These are phyloP conservation scores for Rhizopogon hawkerae DNA, from an alignment of 1,284 basidiomycete species.

Conservation along the genomic window DNA sequence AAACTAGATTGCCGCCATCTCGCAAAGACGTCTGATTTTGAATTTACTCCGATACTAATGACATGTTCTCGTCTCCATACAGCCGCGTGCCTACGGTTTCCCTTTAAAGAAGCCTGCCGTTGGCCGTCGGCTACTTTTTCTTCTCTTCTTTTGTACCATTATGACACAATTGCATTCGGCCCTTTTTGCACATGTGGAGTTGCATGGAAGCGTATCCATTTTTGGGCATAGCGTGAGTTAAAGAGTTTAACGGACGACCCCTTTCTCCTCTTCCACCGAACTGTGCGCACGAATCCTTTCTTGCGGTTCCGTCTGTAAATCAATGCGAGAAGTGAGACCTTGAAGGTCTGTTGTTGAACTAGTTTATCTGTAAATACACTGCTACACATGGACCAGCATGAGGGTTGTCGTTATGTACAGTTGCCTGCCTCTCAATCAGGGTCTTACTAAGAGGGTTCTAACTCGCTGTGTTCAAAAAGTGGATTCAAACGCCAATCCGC, in stretches of 20 bases:
- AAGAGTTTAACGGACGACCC: constrained; percentile 30
- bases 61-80: constrained; percentile 32
- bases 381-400: constrained; percentile 1
- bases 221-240: constrained; percentile 26
- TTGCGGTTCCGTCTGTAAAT: constrained; percentile 16
- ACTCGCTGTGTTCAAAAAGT: constrained; percentile 15
- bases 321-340: constrained; percentile 15
- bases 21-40: constrained; percentile 33
- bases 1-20: constrained; percentile 34
- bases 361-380: too few species aligned
- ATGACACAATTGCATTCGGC: constrained; percentile 7
- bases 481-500: constrained; percentile 16
- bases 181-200: constrained; percentile 27
- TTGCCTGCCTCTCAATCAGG: constrained; percentile 4
- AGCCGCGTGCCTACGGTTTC: constrained; percentile 41
- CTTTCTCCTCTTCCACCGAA: constrained; percentile 14
- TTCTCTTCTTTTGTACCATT: background rate
- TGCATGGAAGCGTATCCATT: constrained; percentile 30
- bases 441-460: background rate
- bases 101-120: constrained; percentile 39
- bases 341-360: too few species aligned
- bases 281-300: constrained; percentile 10
- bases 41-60: constrained; percentile 28
- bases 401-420: constrained; percentile 12
- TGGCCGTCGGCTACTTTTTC: constrained; percentile 26